Evolutionary conservation across 371 early-diverging fungal species (phyloP).

Genomic region (Haplosporangium sp.): DNA sequence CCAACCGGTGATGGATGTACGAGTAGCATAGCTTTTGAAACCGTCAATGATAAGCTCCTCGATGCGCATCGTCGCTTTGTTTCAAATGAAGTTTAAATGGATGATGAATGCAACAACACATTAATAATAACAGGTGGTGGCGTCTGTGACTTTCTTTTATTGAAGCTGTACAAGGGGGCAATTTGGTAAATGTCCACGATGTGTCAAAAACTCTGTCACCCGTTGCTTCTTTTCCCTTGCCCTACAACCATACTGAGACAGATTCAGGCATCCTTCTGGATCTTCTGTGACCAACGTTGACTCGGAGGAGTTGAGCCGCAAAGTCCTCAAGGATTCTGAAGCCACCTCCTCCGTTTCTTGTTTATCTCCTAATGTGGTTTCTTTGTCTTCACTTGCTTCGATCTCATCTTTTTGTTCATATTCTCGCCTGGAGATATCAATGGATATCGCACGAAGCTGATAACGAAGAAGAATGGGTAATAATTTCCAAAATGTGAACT

Average conservation of each 20-base stretch:
- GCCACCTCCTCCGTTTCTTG: background rate
- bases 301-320: conserved; percentile 22
- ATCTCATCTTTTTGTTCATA: conserved; percentile 12
- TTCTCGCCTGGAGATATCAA: conserved; percentile 17
- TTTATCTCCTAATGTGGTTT: background rate
- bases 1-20: conserved; percentile 96
- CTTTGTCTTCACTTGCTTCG: background rate
- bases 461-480: conserved; percentile 86
- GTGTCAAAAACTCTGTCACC: conserved; percentile 28
- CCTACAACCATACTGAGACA: background rate
- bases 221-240: conserved; percentile 30
- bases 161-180: conserved; percentile 46
- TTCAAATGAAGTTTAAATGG: background rate
- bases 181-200: conserved; percentile 40
- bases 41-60: conserved; percentile 98
- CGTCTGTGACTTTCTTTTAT: background rate
- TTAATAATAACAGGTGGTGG: too few species aligned
- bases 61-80: conserved; percentile 76
- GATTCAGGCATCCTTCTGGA: background rate
- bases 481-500: conserved; percentile 90
- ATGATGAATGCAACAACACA: too few species aligned
- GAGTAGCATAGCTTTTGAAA: conserved; percentile 97
- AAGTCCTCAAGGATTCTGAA: background rate
- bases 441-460: conserved; percentile 63
- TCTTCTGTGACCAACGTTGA: conserved; percentile 14